Evolutionary conservation across 1,284 basidiomycete genomes (phyloP), one percentile per base, ranked within the genome.

Genomic region (Rhodotorula sp.): DNA sequence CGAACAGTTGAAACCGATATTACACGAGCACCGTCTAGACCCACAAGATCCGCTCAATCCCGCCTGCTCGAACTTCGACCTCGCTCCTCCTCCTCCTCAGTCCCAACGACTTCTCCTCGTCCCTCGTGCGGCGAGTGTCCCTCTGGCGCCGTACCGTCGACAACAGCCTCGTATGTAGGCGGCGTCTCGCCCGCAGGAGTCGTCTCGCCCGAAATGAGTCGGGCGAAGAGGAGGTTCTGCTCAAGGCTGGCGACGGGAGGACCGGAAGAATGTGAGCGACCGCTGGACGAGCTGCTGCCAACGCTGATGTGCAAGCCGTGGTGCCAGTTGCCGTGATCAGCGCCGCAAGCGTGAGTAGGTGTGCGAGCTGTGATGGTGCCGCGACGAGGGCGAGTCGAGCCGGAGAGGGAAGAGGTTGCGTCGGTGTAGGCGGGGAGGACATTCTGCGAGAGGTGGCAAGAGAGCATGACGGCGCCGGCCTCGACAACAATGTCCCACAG

Each of bases 401-500:
- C 48, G 22, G 70, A 66, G 51, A 65, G 54, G 19, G 57, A 53
- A 17, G 70, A 47, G 11, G 57, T 66, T 6, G 66, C 54, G 17
- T 64, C 63, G 20, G 62, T 54, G 53, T 71, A 67, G 48, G 66
- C 61, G 32, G 67, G 61, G 27, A 76, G 74, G 64, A 72, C 74
- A 32, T 74, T 75, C 30, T 71, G 70, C 3, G 56, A 75, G 44
- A 79, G 53, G 81, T 89, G 82, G 68, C 91, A 90, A 13, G 90
- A 90, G 62, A 92, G 84, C 66, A 92, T 86, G 66, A 89, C 86
- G 36, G 94, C 84, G 0, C 91, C 91, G 0, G 87, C 86, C 77
- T 92, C 90, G 66, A 98, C 88, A 60, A 94, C 89, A 76, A 98
- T 93, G 80, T 97, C 94, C 81, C 77, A 90, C 34, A 80, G 73